Evolutionary conservation across 768 basidiomycete genomes (phyloP).

Genomic region (Lentinula raphanica): DNA sequence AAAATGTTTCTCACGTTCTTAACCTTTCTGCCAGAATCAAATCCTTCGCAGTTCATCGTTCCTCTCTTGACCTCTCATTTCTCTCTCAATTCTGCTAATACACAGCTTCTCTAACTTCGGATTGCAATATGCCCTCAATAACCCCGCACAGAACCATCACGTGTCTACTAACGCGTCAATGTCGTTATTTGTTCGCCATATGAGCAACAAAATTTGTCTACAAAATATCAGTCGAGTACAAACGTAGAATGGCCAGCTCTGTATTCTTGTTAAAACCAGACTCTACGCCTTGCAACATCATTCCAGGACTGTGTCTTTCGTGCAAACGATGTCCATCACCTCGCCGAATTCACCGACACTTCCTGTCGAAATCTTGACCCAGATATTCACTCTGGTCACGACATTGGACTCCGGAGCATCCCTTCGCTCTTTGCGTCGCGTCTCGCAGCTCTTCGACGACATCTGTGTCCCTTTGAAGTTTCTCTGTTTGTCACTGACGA

Average conservation of each 20-base stretch:
- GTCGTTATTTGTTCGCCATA: constrained; percentile 5
- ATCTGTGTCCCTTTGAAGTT: constrained; percentile 35
- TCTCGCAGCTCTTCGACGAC: constrained; percentile 35
- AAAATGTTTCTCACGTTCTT: not conserved
- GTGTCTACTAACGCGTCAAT: not conserved
- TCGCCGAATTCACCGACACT: not conserved
- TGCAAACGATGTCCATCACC: not conserved
- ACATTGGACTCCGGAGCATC: not conserved
- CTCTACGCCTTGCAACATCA: too few relatives aligned
- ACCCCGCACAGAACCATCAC: not conserved
- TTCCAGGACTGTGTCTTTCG: not conserved
- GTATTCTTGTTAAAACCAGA: not conserved
- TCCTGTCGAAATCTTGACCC: not conserved
- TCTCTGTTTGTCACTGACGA: constrained; percentile 32
- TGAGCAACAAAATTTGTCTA: not conserved
- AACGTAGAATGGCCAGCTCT: not conserved
- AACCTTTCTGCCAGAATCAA: not conserved
- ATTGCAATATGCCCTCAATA: not conserved
- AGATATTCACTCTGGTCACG: not conserved
- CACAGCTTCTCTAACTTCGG: not conserved
- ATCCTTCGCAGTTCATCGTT: not conserved
- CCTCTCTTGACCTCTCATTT: not conserved
- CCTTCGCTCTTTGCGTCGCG: constrained; percentile 27
- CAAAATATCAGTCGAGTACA: not conserved
- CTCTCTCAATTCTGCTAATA: not conserved